Evolutionary conservation across 2,329 filamentous ascomycete species (phyloP).

Genomic region (Bretziella fagacearum): DNA sequence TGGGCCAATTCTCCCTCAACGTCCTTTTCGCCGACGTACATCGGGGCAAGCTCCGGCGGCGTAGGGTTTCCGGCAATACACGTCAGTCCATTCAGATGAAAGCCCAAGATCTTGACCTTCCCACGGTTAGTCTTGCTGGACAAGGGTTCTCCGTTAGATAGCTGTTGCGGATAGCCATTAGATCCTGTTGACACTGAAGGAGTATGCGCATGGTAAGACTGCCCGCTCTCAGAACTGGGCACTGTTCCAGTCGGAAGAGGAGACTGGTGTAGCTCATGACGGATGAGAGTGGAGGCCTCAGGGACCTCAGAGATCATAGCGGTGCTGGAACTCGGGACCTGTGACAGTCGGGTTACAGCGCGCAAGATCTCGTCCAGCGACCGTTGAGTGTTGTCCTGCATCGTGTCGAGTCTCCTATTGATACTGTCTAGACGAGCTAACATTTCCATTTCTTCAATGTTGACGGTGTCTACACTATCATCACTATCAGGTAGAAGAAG

Average conservation of each 20-base stretch:
- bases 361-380: slow-evolving; percentile 1
- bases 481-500: background rate
- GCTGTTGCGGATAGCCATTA: too few species aligned
- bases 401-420: background rate
- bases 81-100: slow-evolving; percentile 12
- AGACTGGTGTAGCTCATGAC: too few species aligned
- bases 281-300: too few species aligned
- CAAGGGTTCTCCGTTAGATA: too few species aligned
- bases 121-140: too few species aligned
- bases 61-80: slow-evolving; percentile 6
- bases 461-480: background rate
- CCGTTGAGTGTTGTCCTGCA: background rate
- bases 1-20: slow-evolving; percentile 1
- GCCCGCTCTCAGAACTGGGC: too few species aligned
- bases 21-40: background rate
- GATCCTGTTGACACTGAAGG: too few species aligned
- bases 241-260: too few species aligned
- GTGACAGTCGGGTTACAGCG: too few species aligned
- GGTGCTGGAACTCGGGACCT: too few species aligned
- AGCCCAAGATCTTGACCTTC: slow-evolving; percentile 9
- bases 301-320: too few species aligned
- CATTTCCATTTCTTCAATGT: background rate
- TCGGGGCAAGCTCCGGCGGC: slow-evolving; percentile 4
- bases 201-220: too few species aligned
- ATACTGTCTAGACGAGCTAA: background rate